Evolutionary conservation across 176 grass and related monocot species (phyloP).

Genomic region (Cymbopogon citratus): DNA sequence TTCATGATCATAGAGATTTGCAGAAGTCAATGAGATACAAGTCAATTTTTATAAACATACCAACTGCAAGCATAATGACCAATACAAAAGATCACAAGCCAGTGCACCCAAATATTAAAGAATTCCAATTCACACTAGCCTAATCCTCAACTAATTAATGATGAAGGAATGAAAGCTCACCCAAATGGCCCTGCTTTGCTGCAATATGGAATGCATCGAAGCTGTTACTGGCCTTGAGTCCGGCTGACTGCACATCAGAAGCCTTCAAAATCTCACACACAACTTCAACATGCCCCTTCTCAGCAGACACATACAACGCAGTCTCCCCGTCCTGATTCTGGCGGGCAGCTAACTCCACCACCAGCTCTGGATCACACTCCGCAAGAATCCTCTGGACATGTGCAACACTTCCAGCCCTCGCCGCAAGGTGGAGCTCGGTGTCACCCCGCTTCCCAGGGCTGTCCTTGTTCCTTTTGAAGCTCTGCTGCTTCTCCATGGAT

Average conservation of each 20-base stretch:
- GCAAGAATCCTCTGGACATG: conserved; percentile 68
- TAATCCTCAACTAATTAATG: background rate
- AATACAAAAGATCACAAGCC: background rate
- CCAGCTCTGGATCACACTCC: conserved; percentile 34
- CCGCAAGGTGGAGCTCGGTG: conserved; percentile 60
- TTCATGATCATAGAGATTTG: conserved; percentile 2
- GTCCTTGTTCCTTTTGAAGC: conserved; percentile 81
- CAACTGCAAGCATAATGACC: background rate
- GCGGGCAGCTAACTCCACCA: conserved; percentile 48
- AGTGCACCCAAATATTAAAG: background rate
- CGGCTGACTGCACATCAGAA: conserved; percentile 66
- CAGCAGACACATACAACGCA: conserved; percentile 69
- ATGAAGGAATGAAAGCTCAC: conserved; percentile 41
- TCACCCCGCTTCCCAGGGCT: conserved; percentile 85
- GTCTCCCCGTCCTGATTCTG: conserved; percentile 84
- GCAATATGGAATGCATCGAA: conserved; percentile 91
- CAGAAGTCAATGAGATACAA: conserved; percentile 9
- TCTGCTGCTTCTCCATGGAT: conserved; percentile 77
- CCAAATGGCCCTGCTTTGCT: conserved; percentile 83
- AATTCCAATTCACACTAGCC: background rate
- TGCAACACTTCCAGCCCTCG: conserved; percentile 62
- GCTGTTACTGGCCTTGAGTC: conserved; percentile 67
- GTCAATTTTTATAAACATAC: conserved; percentile 5
- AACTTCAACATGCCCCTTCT: conserved; percentile 68
- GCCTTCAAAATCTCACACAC: conserved; percentile 69